Percentiles rank a stretch among this genome's conserved stretches.
phyloP scores from a whole-genome alignment of 352 stramenopile species.

The Globisporangium middletonii region DNA sequence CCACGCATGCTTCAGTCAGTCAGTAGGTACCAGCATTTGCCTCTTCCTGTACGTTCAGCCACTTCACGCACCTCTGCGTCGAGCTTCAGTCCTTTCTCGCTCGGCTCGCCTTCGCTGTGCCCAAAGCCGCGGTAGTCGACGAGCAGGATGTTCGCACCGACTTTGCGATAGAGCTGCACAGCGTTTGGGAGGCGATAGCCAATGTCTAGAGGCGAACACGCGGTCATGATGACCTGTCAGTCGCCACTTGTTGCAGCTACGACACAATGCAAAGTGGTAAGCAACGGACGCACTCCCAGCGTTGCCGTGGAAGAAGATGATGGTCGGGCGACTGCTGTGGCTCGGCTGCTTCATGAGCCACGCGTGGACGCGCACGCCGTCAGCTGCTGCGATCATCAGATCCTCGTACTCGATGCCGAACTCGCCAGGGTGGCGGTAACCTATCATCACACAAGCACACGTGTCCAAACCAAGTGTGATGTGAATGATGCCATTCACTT shows the following conservation, averaged over 20 bases:
- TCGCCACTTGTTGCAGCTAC: background rate
- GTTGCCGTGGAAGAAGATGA: conserved; percentile 96
- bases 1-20: background rate
- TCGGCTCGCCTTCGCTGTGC: conserved; percentile 83
- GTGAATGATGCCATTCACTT: too few relatives aligned
- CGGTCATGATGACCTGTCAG: background rate
- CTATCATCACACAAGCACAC: conserved; percentile 17
- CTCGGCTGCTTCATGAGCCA: conserved; percentile 90
- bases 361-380: conserved; percentile 86
- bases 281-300: conserved; percentile 68
- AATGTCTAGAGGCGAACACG: conserved; percentile 88
- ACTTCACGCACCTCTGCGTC: conserved; percentile 76
- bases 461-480: background rate
- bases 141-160: conserved; percentile 87
- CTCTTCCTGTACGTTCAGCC: background rate
- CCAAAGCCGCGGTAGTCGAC: conserved; percentile 95
- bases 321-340: conserved; percentile 53
- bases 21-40: background rate
- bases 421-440: conserved; percentile 86
- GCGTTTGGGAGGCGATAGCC: conserved; percentile 92
- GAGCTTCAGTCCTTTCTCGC: conserved; percentile 86
- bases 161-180: conserved; percentile 83
- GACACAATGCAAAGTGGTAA: background rate
- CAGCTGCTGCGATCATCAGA: conserved; percentile 75
- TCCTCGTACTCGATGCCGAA: conserved; percentile 88